Conservation (phyloP, 192 early-diverging fungal genomes). For the Backusella circina region DNA sequence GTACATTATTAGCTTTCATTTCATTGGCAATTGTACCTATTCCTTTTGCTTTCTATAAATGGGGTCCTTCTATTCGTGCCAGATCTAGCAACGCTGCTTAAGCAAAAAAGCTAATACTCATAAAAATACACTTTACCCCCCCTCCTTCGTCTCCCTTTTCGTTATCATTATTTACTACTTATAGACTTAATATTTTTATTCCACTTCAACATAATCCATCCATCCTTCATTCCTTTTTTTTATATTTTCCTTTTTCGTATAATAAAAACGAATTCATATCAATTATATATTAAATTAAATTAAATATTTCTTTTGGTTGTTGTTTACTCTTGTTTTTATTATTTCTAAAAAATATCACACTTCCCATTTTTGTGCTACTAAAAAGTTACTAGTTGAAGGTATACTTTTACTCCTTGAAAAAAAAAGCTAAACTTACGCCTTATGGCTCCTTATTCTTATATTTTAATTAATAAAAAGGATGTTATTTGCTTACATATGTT, state of each 20-base stretch:
- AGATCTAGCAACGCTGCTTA: conserved; percentile 18
- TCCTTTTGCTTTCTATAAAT: conserved; percentile 29
- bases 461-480: background rate
- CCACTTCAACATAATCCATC: background rate
- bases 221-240: background rate
- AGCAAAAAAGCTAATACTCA: background rate
- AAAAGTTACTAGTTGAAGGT: background rate
- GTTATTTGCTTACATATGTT: background rate
- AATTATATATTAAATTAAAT: background rate
- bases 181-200: background rate
- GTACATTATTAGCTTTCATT: conserved; percentile 26
- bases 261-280: background rate
- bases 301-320: background rate
- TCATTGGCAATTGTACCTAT: conserved; percentile 30
- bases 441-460: background rate
- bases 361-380: background rate
- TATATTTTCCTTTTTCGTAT: background rate
- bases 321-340: background rate
- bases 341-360: background rate
- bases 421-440: background rate
- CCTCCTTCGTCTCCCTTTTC: background rate
- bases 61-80: conserved; percentile 16
- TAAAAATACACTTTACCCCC: background rate
- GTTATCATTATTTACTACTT: background rate
- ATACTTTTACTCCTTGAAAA: background rate